Evolutionary conservation across 73 alveolate genomes (phyloP).

Genomic region (Durusdinium trenchii): DNA sequence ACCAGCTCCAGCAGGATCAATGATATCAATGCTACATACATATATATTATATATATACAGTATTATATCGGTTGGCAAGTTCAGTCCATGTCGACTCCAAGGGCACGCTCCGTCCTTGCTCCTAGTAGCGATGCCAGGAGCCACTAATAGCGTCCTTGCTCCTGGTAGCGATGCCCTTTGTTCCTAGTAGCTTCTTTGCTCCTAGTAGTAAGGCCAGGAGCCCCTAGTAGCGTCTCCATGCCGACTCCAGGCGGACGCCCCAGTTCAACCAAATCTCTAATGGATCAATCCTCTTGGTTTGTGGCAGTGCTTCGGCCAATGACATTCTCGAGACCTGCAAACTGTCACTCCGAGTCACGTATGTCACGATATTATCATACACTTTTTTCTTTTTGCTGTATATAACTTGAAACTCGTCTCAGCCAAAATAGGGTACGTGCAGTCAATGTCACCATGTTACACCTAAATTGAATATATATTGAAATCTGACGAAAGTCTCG

Average conservation of each 20-base stretch:
- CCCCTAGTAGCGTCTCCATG: too few species aligned
- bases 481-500: neutral
- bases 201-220: too few species aligned
- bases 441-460: neutral
- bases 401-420: too few species aligned
- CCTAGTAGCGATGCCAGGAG: neutral
- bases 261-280: neutral
- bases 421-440: too few species aligned
- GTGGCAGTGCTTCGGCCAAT: constrained; percentile 73
- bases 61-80: too few species aligned
- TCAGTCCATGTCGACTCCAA: too few species aligned
- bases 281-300: neutral
- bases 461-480: neutral
- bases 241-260: neutral
- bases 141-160: neutral
- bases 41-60: too few species aligned
- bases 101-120: neutral
- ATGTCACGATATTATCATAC: neutral
- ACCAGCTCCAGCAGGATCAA: neutral
- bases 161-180: neutral
- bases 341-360: neutral
- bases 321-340: constrained; percentile 69
- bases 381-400: neutral
- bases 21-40: too few species aligned
- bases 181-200: neutral